Evolutionary conservation across 2,329 filamentous ascomycete genomes (phyloP).

Genomic region (Botrytis pseudocinerea): DNA sequence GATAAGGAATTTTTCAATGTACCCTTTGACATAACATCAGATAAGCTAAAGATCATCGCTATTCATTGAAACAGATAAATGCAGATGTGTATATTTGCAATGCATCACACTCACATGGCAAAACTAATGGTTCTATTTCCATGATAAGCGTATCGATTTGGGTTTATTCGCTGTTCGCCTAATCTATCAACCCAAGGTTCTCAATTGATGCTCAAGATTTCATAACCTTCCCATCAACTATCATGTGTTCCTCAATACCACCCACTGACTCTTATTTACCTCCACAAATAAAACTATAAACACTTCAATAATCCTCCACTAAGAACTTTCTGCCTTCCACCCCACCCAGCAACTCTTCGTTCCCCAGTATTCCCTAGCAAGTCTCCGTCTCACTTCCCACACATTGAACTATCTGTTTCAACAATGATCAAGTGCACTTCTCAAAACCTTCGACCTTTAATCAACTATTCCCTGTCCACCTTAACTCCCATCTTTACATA

Average conservation of each 20-base stretch:
- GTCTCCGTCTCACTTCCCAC: too few relatives aligned
- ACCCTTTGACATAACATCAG: too few relatives aligned
- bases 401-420: too few relatives aligned
- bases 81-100: background rate
- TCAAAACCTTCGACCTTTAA: too few relatives aligned
- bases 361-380: too few relatives aligned
- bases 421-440: background rate
- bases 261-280: background rate
- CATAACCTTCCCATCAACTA: background rate
- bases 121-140: background rate
- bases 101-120: background rate
- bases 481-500: background rate
- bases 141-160: too few relatives aligned
- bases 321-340: background rate
- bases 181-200: accelerated
- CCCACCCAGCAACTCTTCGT: accelerated
- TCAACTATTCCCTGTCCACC: too few relatives aligned
- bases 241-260: accelerated
- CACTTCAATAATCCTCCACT: background rate
- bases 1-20: too few relatives aligned
- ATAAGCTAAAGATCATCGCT: background rate
- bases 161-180: too few relatives aligned
- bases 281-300: accelerated
- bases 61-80: background rate
- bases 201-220: accelerated